Percentiles rank a stretch among this genome's conserved stretches.
These are phyloP conservation scores for Eleusine coracana DNA, from an alignment of 176 grass and related monocot species.

Conservation along the genomic window DNA sequence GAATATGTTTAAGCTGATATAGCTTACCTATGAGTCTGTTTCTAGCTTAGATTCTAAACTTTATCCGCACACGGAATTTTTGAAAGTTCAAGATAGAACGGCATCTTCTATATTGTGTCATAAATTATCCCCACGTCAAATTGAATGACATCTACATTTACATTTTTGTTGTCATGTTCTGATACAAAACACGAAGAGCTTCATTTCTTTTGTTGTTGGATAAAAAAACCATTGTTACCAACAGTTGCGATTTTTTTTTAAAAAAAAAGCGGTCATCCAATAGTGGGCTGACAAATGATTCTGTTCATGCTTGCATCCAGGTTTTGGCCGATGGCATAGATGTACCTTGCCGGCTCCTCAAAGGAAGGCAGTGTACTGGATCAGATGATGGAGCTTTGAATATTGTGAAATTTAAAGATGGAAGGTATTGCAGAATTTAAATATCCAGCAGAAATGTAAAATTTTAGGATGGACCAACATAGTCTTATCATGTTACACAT, in stretches of 20 bases:
- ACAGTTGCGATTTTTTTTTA: background rate
- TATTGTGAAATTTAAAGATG: slow-evolving; percentile 85
- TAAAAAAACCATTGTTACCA: background rate
- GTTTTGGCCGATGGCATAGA: slow-evolving; percentile 89
- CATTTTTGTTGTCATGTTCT: background rate
- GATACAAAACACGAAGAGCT: background rate
- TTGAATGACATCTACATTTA: slow-evolving; percentile 15
- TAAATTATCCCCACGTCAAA: slow-evolving; percentile 19
- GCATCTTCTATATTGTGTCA: slow-evolving; percentile 30
- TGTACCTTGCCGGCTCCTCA: slow-evolving; percentile 85
- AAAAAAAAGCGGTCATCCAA: background rate
- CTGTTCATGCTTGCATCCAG: slow-evolving; percentile 49
- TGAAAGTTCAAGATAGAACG: slow-evolving; percentile 15
- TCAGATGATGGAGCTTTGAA: slow-evolving; percentile 91
- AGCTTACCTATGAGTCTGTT: background rate
- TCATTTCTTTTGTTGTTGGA: background rate
- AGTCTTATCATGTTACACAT: background rate
- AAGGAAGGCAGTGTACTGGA: slow-evolving; percentile 96
- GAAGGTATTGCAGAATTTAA: slow-evolving; percentile 66
- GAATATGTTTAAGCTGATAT: slow-evolving; percentile 22
- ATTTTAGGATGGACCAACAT: slow-evolving; percentile 21
- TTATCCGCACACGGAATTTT: background rate
- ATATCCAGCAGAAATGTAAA: slow-evolving; percentile 20
- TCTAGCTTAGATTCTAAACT: background rate
- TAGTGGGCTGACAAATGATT: slow-evolving; percentile 20